These are phyloP conservation scores for Lentinula guzmanii DNA, from an alignment of 768 basidiomycete species.

Conservation along the genomic window DNA sequence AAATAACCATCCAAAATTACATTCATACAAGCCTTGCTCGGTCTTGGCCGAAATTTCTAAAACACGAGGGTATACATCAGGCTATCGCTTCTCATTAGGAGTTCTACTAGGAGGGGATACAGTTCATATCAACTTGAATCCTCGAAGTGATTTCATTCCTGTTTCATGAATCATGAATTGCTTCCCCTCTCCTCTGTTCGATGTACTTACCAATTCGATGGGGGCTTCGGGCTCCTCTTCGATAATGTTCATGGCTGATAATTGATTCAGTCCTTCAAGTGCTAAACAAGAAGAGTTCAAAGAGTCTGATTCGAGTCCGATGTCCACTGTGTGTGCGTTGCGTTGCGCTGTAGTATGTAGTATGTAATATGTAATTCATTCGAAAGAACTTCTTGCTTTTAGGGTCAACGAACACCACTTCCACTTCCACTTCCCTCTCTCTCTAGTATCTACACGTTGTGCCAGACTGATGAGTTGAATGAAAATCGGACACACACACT, in stretches of 20 bases:
- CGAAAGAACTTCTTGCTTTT: not conserved
- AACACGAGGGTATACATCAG: constrained; percentile 17
- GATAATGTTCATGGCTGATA: too few relatives aligned
- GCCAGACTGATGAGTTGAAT: not conserved
- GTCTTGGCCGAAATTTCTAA: constrained; percentile 95
- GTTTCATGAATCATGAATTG: constrained; percentile 10
- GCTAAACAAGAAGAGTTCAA: too few relatives aligned
- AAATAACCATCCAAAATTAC: constrained; percentile 81
- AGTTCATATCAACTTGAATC: constrained; percentile 24
- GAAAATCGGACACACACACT: not conserved
- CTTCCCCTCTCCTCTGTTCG: not conserved
- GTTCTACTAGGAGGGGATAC: constrained; percentile 40
- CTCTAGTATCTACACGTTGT: not conserved
- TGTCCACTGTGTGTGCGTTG: constrained; percentile 28
- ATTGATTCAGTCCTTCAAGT: too few relatives aligned
- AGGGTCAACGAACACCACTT: not conserved
- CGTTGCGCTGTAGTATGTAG: constrained; percentile 72
- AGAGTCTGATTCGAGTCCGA: too few relatives aligned
- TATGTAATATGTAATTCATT: constrained; percentile 82
- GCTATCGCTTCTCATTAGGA: too few relatives aligned
- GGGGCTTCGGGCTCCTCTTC: too few relatives aligned
- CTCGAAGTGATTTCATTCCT: not conserved
- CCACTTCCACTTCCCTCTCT: not conserved
- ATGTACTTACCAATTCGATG: too few relatives aligned
- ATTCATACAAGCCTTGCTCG: constrained; percentile 96